Base-by-base conservation (phyloP, 768 basidiomycete genomes). In the Trametopsis cervina region DNA sequence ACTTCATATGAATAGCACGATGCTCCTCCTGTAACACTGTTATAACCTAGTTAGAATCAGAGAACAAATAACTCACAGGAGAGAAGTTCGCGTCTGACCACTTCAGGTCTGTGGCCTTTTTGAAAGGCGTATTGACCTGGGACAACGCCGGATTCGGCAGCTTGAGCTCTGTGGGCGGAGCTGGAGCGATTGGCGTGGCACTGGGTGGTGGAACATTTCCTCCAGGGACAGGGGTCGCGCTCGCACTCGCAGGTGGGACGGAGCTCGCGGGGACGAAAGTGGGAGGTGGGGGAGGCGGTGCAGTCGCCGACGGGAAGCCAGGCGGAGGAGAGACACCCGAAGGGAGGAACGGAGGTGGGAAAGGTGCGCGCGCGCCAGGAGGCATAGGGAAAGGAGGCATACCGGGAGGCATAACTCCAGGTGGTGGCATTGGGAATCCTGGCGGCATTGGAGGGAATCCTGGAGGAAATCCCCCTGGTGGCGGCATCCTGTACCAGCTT, bases 41-140 rank as follows among this genome's bases (percentile, higher is more conserved):
- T 25, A 44, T 49, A 33, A 7, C 9, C 15, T 33, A 33, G 29
- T 15, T 33, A 33, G 29, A 15, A 21, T 38, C 17, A 12, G n/a
- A 17, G 15, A 11, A 36, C 12, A 13, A 23, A 46, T n/a, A 12
- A 72, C 81, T 39, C 55, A 89, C 89, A 3, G 87, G 84, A 49
- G 78, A 80, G 62, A 87, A 89, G 59, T 90, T 89, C 0, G 89
- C 67, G 57, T 92, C 85, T 12, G 68, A 61, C 64, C 82, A 87
- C 63, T 89, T 85, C 38, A 92, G 70, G 18, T 74, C 73, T 1
- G 86, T 87, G 12, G 73, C 68, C 63, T 89, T 88, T 72, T 89
- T 91, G 59, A 88, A 80, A 1, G 78, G 72, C 11, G 83, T 77
- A 57, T 86, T 83, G 12, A 74, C 80, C 67, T 89, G 85, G 17